Conservation (phyloP, 2,329 filamentous ascomycete genomes). For the Cytospora piceicola region DNA sequence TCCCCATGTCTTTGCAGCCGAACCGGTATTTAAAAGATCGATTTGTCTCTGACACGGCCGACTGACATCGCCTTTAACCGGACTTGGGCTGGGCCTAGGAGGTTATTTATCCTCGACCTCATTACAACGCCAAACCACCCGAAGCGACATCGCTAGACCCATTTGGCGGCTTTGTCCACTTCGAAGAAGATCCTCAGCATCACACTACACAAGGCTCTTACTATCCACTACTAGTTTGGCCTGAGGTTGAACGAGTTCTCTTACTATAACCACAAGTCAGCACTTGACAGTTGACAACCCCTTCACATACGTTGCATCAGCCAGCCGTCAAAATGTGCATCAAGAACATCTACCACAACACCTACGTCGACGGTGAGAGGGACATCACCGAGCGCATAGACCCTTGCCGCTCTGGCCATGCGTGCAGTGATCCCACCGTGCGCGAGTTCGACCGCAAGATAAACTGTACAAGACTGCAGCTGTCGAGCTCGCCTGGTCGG, state of each 20-base stretch:
- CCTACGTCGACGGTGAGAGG: constrained; percentile 38
- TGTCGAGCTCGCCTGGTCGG: constrained; percentile 16
- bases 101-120: constrained; percentile 18
- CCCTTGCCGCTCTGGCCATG: constrained; percentile 37
- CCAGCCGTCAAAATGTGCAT: constrained; percentile 40
- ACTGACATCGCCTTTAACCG: constrained; percentile 36
- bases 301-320: constrained; percentile 20
- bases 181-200: constrained; percentile 12
- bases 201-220: constrained; percentile 4
- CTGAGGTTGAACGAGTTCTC: neutral
- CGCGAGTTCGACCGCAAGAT: constrained; percentile 36
- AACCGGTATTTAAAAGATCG: constrained; percentile 34
- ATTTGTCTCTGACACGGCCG: constrained; percentile 42
- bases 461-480: constrained; percentile 34
- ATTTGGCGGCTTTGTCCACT: constrained; percentile 30
- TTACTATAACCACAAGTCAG: constrained; percentile 3
- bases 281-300: constrained; percentile 8
- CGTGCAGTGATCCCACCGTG: constrained; percentile 36
- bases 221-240: constrained; percentile 13
- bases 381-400: constrained; percentile 40
- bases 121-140: constrained; percentile 14
- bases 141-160: constrained; percentile 20
- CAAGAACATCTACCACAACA: constrained; percentile 41
- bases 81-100: constrained; percentile 27
- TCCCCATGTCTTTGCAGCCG: constrained; percentile 41